Percentiles rank a stretch among this genome's conserved stretches.
Evolutionary conservation across 2,329 filamentous ascomycete genomes (phyloP).

Genomic region (Aureobasidium sp.): DNA sequence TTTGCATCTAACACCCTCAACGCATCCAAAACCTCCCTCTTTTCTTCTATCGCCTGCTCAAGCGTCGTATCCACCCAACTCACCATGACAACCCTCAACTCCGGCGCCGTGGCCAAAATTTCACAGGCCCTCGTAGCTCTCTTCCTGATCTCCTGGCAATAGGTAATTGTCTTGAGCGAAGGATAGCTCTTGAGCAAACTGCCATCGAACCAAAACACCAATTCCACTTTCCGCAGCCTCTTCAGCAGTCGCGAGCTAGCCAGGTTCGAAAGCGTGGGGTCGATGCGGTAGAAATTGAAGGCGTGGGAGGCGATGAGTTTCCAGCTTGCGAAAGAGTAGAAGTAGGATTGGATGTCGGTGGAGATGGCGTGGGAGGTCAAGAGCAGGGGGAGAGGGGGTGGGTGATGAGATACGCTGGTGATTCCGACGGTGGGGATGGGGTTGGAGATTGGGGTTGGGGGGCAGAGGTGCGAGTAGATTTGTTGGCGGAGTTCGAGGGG

Average conservation of each 20-base stretch:
- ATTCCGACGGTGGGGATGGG: slow-evolving; percentile 24
- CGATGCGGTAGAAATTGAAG: slow-evolving; percentile 30
- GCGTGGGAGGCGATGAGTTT: slow-evolving; percentile 28
- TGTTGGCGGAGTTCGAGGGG: slow-evolving; percentile 36
- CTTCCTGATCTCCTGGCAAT: slow-evolving; percentile 24
- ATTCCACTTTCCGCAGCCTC: slow-evolving; percentile 23
- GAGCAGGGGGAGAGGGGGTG: slow-evolving; percentile 20
- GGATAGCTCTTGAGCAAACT: slow-evolving; percentile 25
- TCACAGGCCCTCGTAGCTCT: slow-evolving; percentile 23
- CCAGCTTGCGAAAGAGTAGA: slow-evolving; percentile 24
- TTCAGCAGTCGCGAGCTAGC: slow-evolving; percentile 17
- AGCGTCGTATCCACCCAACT: slow-evolving; percentile 27
- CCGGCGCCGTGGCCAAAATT: slow-evolving; percentile 19
- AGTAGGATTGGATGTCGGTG: slow-evolving; percentile 24
- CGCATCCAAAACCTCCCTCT: slow-evolving; percentile 21
- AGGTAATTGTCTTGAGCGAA: slow-evolving; percentile 21
- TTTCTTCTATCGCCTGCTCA: slow-evolving; percentile 21
- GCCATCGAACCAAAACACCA: slow-evolving; percentile 27
- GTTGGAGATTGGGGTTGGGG: slow-evolving; percentile 19
- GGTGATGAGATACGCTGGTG: slow-evolving; percentile 25
- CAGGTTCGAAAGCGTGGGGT: slow-evolving; percentile 24
- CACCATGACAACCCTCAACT: slow-evolving; percentile 21
- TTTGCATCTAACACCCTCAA: slow-evolving; percentile 16
- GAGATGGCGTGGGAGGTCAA: slow-evolving; percentile 22
- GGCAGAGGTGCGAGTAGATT: slow-evolving; percentile 33